Conservation (phyloP, 2,329 filamentous ascomycete genomes). For the Ascosphaera apis region DNA sequence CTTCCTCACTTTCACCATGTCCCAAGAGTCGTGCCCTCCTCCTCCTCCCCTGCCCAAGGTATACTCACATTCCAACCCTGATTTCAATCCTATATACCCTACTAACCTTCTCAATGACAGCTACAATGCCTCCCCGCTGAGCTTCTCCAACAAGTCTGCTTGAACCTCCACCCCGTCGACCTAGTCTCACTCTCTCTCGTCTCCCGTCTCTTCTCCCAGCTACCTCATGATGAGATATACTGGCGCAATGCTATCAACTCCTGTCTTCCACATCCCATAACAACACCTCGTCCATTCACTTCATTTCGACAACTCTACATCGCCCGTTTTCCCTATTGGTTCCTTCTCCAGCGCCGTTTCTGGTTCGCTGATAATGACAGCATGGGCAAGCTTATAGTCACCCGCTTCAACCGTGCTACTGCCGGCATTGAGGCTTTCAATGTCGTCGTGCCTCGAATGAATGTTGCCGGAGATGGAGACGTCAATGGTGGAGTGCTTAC, state of each 20-base stretch:
- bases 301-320: slow-evolving; percentile 51
- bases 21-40: no score
- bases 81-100: no score
- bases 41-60: no score
- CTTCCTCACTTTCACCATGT: no score
- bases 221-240: slow-evolving; percentile 41
- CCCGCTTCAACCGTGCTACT: slow-evolving; percentile 49
- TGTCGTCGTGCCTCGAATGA: slow-evolving; percentile 31
- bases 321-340: slow-evolving; percentile 63
- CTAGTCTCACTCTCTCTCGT: slow-evolving; percentile 37
- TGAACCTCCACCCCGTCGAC: slow-evolving; percentile 39
- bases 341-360: slow-evolving; percentile 53
- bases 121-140: slow-evolving; percentile 39
- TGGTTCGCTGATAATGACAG: slow-evolving; percentile 64
- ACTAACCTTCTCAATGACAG: no score
- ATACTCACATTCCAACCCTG: no score
- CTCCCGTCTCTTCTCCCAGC: slow-evolving; percentile 35
- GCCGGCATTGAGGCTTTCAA: slow-evolving; percentile 64
- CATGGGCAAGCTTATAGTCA: slow-evolving; percentile 50
- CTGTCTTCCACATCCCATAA: slow-evolving; percentile 37
- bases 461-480: background rate
- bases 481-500: slow-evolving; percentile 18
- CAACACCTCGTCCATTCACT: slow-evolving; percentile 32
- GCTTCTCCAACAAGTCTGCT: slow-evolving; percentile 48
- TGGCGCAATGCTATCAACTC: slow-evolving; percentile 51